Percentiles rank a stretch among this genome's conserved stretches.
Conservation (phyloP, 164 flowering plant species). For the Cinnamomum micranthum region DNA sequence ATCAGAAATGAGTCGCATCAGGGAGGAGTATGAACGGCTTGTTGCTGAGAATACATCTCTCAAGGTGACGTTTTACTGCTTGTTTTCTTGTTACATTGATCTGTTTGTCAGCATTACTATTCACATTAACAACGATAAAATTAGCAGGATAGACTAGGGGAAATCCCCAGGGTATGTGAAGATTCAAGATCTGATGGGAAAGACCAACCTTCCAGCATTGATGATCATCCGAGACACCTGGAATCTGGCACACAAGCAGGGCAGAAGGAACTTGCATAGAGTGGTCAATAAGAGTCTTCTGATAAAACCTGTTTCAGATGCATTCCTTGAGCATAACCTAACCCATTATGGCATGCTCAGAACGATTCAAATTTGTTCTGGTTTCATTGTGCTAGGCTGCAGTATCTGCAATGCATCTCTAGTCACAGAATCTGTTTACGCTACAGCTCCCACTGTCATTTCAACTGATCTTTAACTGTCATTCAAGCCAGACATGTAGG, state of each 20-base stretch:
- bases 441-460: conserved; percentile 6
- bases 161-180: conserved; percentile 46
- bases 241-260: conserved; percentile 22
- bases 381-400: conserved; percentile 1
- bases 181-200: conserved; percentile 34
- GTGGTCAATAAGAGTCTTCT: conserved; percentile 7
- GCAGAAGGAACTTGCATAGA: conserved; percentile 30
- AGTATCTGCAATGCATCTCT: conserved; percentile 27
- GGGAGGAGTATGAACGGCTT: conserved; percentile 79
- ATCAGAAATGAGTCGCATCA: conserved; percentile 61
- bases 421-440: conserved; percentile 22
- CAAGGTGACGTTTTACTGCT: conserved; percentile 44
- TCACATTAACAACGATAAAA: not conserved
- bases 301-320: not conserved
- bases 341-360: conserved; percentile 34
- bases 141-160: conserved; percentile 78
- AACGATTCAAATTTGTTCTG: conserved; percentile 7
- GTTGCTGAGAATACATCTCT: conserved; percentile 68
- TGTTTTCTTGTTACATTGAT: not conserved
- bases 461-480: conserved; percentile 16
- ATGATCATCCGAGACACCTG: conserved; percentile 14
- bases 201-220: conserved; percentile 34
- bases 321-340: conserved; percentile 40
- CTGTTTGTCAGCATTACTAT: not conserved
- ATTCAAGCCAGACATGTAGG: conserved; percentile 20